A percentile compares a stretch with the other conserved stretches of the same genome.
Evolutionary conservation across 2,329 filamentous ascomycete species (phyloP).

Genomic region (Blastomyces percursus): DNA sequence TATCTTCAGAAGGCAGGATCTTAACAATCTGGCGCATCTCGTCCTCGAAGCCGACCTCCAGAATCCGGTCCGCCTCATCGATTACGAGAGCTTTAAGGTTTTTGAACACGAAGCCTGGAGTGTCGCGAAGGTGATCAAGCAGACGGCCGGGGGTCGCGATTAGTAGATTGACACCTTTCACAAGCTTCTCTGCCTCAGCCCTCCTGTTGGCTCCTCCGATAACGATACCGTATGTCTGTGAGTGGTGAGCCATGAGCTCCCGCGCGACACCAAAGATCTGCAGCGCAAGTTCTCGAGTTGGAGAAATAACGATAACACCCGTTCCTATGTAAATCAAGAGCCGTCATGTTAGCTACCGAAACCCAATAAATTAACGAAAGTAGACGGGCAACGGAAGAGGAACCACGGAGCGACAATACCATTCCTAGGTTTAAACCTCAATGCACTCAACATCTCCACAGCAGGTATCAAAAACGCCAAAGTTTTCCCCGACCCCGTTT

Average conservation of each 20-base stretch:
- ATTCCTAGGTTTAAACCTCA: slow-evolving; percentile 91
- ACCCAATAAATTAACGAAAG: background rate
- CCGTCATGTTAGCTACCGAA: background rate
- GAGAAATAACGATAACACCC: slow-evolving; percentile 84
- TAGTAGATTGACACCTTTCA: slow-evolving; percentile 86
- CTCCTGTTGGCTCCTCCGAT: slow-evolving; percentile 88
- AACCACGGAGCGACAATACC: slow-evolving; percentile 32
- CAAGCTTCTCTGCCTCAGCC: slow-evolving; percentile 86
- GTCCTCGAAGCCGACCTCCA: slow-evolving; percentile 97
- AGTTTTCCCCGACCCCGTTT: slow-evolving; percentile 94
- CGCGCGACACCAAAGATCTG: slow-evolving; percentile 94
- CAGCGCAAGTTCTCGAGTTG: slow-evolving; percentile 83
- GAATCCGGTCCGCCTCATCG: slow-evolving; percentile 90
- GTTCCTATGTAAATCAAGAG: slow-evolving; percentile 43
- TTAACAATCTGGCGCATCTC: slow-evolving; percentile 96
- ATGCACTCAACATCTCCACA: slow-evolving; percentile 78
- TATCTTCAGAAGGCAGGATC: slow-evolving; percentile 73
- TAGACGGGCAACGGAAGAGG: background rate
- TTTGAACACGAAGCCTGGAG: slow-evolving; percentile 79
- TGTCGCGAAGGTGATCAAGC: slow-evolving; percentile 89
- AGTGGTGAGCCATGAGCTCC: slow-evolving; percentile 86
- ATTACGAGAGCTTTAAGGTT: slow-evolving; percentile 88
- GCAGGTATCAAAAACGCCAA: slow-evolving; percentile 89
- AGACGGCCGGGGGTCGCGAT: slow-evolving; percentile 89
- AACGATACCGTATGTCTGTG: slow-evolving; percentile 89